Base-by-base conservation (phyloP, 345 rosid genomes). In the Eutrema heterophyllum region DNA sequence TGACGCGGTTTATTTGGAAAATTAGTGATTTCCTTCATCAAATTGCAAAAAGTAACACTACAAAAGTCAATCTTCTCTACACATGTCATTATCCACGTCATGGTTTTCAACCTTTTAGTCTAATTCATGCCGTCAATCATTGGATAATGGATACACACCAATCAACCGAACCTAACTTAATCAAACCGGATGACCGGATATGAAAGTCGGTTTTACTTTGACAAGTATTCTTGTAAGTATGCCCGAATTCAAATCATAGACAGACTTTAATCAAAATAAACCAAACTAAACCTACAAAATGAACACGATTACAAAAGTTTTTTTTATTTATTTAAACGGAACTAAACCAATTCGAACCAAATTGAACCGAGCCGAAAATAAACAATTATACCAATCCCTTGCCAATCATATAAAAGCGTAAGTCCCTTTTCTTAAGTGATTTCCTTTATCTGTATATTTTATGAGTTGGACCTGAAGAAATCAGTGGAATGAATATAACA, bases 51-150 rank as follows among this genome's bases (percentile, higher is more conserved):
- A 39, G 21, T 12, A 7, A 46, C 24, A 12, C 26, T 26, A 33
- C 13, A 13, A 18, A 13, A 66, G 72, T 74, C 78, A 74, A 38
- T 60, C 72, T 55, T 73, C 50, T 65, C 36, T 58, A 9, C 14
- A n/a, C 40, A 55, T 5, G 60, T 15, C 8, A 13, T 5, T 29
- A 14, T 18, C 9, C 26, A 52, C 38, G 54, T 72, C 64, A 33
- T 15, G 38, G 27, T 43, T 18, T 52, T 63, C 11, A 43, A 51
- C 62, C 24, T 51, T 50, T 72, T 54, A 21, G 15, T 39, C 41
- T 52, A 59, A 41, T 51, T 64, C 65, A 55, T 30, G 65, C 61
- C 15, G 65, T 38, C 66, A 65, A 65, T 46, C 49, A 72, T 63
- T 46, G 30, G 66, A 15, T 57, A 5, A 44, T 39, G 24, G 52